Evolutionary conservation across 768 basidiomycete species (phyloP).

Genomic region (Lentinula aciculospora): DNA sequence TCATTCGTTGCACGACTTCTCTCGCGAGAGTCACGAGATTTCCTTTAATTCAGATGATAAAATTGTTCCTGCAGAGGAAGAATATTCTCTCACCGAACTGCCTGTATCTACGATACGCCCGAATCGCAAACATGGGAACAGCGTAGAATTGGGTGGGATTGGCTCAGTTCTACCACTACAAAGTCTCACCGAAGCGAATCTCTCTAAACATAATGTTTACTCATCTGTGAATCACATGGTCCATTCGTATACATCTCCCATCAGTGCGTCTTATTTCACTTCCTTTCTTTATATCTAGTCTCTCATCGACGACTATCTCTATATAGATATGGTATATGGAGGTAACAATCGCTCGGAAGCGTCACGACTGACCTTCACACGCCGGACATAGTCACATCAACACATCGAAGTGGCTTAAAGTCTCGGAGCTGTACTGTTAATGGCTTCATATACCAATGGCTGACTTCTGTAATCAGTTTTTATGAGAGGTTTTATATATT

Average conservation of each 20-base stretch:
- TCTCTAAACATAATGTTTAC: slow-evolving; percentile 35
- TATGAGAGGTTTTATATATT: no score
- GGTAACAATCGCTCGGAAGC: slow-evolving; percentile 10
- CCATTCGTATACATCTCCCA: slow-evolving; percentile 63
- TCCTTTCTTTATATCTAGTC: neutral
- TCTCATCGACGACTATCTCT: neutral
- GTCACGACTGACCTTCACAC: slow-evolving; percentile 29
- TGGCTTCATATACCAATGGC: no score
- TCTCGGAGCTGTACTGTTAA: no score
- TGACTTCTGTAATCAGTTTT: no score
- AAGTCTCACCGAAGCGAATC: slow-evolving; percentile 33
- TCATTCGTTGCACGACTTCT: slow-evolving; percentile 7
- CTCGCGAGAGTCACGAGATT: neutral
- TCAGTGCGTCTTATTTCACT: slow-evolving; percentile 42
- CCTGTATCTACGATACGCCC: slow-evolving; percentile 31
- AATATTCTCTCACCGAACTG: neutral
- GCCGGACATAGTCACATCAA: slow-evolving; percentile 12
- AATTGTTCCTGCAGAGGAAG: neutral
- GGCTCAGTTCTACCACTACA: slow-evolving; percentile 14
- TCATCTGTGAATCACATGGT: slow-evolving; percentile 42
- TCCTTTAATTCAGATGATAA: slow-evolving; percentile 14
- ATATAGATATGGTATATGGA: slow-evolving; percentile 22
- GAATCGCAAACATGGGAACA: slow-evolving; percentile 34
- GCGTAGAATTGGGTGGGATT: slow-evolving; percentile 30
- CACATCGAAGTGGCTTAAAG: neutral